Evolutionary conservation across 305 asterid species (phyloP), one percentile per base, ranked within the genome.

Genomic region (Fraxinus nigra): DNA sequence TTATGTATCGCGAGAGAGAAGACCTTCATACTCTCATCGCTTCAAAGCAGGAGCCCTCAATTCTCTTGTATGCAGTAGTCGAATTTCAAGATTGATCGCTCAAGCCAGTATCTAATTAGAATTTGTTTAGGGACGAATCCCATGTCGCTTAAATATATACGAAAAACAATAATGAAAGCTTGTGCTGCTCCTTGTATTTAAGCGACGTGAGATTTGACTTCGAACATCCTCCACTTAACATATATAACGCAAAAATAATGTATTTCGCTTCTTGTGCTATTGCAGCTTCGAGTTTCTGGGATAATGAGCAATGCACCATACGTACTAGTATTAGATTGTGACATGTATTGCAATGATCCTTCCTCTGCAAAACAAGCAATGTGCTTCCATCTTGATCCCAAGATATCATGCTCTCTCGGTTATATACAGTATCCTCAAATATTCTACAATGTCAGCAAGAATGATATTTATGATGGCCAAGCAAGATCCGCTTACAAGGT

Each of bases 401-500:
- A 88, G 3, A 54, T 91, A 9, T 91, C 97, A 7, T 43, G 63
- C 11, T 80, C 93, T 32, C 86, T 94, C 4, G 82, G 97, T 0
- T 91, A 85, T 38, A 96, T 83, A 5, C 98, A 94, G 82, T 94
- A 78, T 85, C 97, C 98, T 84, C 97, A 94, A 56, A 90, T 92
- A 48, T 94, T 94, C 85, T 87, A 89, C 84, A 92, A 91, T 69
- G 92, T 93, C 16, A 92, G 97, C 77, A 82, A 89, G 82, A 93
- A 91, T 43, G 97, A 93, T 72, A 93, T 93, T 59, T 93, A 94
- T 51, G 97, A 93, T 87, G 94, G 95, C 75, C 97, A 93, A 81
- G 93, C 96, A 22, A 90, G 95, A 87, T 76, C 97, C 0, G 93
- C 96, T 59, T 93, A 90, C 63, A 90, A 85, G 91, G 97, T 91